phyloP scores from a whole-genome alignment of 2,329 filamentous ascomycete genomes.

The Pseudogymnoascus sp. region DNA sequence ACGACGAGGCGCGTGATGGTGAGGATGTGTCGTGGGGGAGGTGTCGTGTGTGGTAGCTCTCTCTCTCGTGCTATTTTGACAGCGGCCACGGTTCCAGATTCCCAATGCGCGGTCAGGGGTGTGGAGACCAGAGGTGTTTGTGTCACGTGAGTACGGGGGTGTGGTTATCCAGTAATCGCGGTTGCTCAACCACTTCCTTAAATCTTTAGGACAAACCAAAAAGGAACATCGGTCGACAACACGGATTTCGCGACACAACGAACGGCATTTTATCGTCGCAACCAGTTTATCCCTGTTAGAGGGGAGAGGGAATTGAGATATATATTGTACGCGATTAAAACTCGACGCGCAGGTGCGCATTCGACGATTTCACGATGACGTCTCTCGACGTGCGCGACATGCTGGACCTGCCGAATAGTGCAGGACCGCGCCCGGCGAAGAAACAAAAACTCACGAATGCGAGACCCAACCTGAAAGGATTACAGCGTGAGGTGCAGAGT shows the following conservation, averaged over 20 bases:
- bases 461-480: constrained; percentile 51
- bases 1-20: background rate
- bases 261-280: background rate
- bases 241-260: background rate
- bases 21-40: background rate
- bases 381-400: constrained; percentile 81
- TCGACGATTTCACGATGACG: constrained; percentile 43
- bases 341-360: background rate
- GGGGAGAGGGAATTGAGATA: background rate
- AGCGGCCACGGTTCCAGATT: constrained; percentile 4
- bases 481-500: constrained; percentile 58
- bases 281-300: background rate
- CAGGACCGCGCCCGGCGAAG: constrained; percentile 55
- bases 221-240: background rate
- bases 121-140: background rate
- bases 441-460: constrained; percentile 62
- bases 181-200: background rate
- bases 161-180: constrained; percentile 1
- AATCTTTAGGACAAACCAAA: background rate
- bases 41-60: constrained; percentile 3
- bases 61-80: constrained; percentile 6
- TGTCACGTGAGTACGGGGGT: background rate
- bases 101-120: constrained; percentile 9
- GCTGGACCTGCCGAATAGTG: constrained; percentile 64
- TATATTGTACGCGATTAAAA: background rate